phyloP scores from a whole-genome alignment of 495 filamentous ascomycete genomes.

The Aspergillus panamensis region DNA sequence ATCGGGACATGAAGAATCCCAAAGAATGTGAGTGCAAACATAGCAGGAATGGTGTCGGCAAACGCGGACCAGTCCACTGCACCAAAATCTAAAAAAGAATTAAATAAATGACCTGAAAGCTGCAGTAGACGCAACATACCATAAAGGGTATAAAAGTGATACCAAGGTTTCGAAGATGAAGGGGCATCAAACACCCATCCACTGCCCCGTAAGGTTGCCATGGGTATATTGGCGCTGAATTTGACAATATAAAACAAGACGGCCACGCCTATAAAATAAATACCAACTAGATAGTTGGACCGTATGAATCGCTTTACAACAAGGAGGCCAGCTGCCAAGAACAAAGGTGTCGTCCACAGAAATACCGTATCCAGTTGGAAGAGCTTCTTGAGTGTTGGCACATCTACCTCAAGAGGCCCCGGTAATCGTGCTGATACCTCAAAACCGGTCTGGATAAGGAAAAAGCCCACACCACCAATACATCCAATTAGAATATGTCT shows the following conservation, averaged over 20 bases:
- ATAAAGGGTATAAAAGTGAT: conserved; percentile 94
- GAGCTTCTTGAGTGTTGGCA: conserved; percentile 70
- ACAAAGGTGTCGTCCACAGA: conserved; percentile 80
- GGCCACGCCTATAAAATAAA: conserved; percentile 81
- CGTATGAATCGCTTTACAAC: conserved; percentile 68
- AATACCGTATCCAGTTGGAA: conserved; percentile 65
- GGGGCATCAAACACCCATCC: conserved; percentile 94
- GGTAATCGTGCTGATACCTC: conserved; percentile 91
- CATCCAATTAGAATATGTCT: conserved; percentile 95
- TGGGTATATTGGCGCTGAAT: conserved; percentile 57
- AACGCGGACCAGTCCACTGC: conserved; percentile 78
- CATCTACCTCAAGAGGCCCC: conserved; percentile 74
- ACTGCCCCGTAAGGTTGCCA: conserved; percentile 56
- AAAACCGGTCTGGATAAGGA: conserved; percentile 83
- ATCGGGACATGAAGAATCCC: conserved; percentile 96
- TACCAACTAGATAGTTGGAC: conserved; percentile 76
- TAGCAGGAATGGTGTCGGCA: conserved; percentile 76
- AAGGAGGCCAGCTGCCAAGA: conserved; percentile 72
- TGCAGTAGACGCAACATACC: conserved; percentile 51
- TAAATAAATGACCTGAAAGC: conserved; percentile 1
- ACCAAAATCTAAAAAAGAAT: conserved; percentile 55
- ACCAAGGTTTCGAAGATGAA: conserved; percentile 82
- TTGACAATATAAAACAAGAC: conserved; percentile 78
- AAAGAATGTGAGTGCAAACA: conserved; percentile 97
- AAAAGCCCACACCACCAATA: conserved; percentile 97